These are phyloP conservation scores for Ganoderma lucidum DNA, from an alignment of 1,284 basidiomycete genomes.

Conservation along the genomic window DNA sequence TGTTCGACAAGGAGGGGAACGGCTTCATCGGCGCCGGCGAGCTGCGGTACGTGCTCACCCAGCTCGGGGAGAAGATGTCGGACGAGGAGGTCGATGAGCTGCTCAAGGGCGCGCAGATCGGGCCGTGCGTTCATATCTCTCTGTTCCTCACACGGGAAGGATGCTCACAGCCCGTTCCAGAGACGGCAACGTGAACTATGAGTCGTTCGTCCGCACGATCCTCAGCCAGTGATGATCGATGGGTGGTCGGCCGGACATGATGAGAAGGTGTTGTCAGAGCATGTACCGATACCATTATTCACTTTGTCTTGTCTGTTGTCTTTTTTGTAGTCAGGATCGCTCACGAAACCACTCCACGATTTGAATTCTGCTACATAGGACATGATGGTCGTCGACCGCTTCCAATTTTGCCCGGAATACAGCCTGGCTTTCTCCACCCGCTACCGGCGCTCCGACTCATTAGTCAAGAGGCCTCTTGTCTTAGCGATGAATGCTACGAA, in stretches of 20 bases:
- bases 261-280: constrained; percentile 23
- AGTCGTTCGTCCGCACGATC: constrained; percentile 93
- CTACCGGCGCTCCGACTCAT: no score
- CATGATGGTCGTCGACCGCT: not conserved
- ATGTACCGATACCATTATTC: constrained; percentile 29
- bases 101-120: constrained; percentile 92
- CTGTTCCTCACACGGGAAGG: not conserved
- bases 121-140: constrained; percentile 64
- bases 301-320: constrained; percentile 27
- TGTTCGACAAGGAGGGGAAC: constrained; percentile 98
- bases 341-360: constrained; percentile 6
- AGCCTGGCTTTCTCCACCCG: not conserved
- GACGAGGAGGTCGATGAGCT: constrained; percentile 99
- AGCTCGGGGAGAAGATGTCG: constrained; percentile 96
- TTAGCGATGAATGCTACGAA: no score
- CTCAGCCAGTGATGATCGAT: constrained; percentile 69
- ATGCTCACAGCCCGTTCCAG: constrained; percentile 49
- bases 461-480: no score
- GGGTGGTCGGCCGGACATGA: not conserved
- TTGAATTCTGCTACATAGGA: not conserved
- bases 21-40: constrained; percentile 95
- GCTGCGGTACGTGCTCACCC: constrained; percentile 94
- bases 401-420: no score
- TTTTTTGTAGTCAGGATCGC: constrained; percentile 17
- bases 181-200: constrained; percentile 98